Evolutionary conservation across 2,329 filamentous ascomycete species (phyloP).

Genomic region (Sporothrix phasma): DNA sequence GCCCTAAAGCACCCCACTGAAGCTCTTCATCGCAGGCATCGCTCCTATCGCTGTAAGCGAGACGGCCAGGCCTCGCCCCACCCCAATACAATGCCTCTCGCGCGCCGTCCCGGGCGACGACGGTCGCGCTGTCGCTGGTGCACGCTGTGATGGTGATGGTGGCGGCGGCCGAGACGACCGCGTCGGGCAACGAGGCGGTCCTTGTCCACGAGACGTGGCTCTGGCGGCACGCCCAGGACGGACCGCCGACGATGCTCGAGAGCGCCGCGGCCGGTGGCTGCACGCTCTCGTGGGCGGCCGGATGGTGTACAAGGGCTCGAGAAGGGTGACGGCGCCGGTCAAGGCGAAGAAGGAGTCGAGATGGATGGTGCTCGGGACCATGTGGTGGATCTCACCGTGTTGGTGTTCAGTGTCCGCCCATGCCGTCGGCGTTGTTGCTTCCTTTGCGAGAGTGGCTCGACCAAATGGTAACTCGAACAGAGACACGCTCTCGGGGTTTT

Average conservation of each 20-base stretch:
- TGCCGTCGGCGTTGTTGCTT: too few relatives aligned
- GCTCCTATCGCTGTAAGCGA: neutral
- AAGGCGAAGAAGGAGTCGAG: conserved; percentile 5
- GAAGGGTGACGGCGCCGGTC: neutral
- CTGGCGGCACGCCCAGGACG: conserved; percentile 25
- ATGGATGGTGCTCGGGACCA: neutral
- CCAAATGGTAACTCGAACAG: too few relatives aligned
- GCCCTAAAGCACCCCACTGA: neutral
- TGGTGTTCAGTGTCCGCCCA: too few relatives aligned
- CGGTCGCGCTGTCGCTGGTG: conserved; percentile 12
- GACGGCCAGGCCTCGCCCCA: neutral
- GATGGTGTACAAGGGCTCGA: conserved; percentile 15
- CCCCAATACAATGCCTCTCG: neutral
- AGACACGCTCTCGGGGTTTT: too few relatives aligned
- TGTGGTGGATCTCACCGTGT: too few relatives aligned
- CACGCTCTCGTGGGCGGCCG: conserved; percentile 20
- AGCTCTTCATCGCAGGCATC: neutral
- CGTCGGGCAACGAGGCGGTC: conserved; percentile 16
- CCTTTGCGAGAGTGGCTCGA: too few relatives aligned
- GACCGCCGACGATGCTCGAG: conserved; percentile 26
- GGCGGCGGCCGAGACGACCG: conserved; percentile 18
- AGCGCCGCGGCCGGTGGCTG: conserved; percentile 23
- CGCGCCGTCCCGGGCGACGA: neutral
- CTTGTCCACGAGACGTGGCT: conserved; percentile 33
- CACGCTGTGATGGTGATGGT: conserved; percentile 24